A percentile compares a stretch with the other conserved stretches of the same genome.
These are phyloP conservation scores for Chlamydomonas eustigma DNA, from an alignment of 139 green algal genomes.

Conservation along the genomic window DNA sequence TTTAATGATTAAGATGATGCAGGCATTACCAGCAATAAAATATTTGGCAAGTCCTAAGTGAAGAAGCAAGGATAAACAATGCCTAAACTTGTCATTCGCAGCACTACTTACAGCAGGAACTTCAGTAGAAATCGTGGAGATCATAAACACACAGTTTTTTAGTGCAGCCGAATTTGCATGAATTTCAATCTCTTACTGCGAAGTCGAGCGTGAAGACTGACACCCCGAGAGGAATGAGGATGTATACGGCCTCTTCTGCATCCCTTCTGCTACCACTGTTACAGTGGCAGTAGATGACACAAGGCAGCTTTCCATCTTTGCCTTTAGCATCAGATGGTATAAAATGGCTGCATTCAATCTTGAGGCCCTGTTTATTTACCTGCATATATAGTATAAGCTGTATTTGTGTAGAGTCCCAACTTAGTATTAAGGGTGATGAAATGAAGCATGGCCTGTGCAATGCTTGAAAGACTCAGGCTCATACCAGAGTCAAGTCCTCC, in stretches of 20 bases:
- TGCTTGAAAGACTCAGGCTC: no score
- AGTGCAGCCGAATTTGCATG: background rate
- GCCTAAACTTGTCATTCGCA: no score
- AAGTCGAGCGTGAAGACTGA: slow-evolving; percentile 87
- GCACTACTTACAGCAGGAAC: background rate
- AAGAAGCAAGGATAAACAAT: no score
- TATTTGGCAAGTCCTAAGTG: no score
- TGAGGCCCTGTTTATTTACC: slow-evolving; percentile 62
- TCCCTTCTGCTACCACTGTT: slow-evolving; percentile 83
- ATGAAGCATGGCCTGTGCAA: background rate
- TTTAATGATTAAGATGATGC: no score
- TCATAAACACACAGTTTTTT: no score
- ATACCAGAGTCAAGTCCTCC: slow-evolving; percentile 51
- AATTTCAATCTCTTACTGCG: slow-evolving; percentile 41
- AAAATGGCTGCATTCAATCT: slow-evolving; percentile 73
- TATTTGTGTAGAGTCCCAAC: background rate
- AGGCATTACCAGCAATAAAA: no score
- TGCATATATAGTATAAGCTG: slow-evolving; percentile 25
- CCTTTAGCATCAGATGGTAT: slow-evolving; percentile 39
- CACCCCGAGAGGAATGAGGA: slow-evolving; percentile 69
- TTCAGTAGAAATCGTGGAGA: background rate
- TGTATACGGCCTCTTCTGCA: slow-evolving; percentile 65
- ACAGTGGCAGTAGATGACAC: slow-evolving; percentile 86
- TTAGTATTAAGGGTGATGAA: background rate
- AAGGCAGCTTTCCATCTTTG: slow-evolving; percentile 49